Base-by-base conservation (phyloP, 768 basidiomycete species). In the Leucosporidium creatinivorum region DNA sequence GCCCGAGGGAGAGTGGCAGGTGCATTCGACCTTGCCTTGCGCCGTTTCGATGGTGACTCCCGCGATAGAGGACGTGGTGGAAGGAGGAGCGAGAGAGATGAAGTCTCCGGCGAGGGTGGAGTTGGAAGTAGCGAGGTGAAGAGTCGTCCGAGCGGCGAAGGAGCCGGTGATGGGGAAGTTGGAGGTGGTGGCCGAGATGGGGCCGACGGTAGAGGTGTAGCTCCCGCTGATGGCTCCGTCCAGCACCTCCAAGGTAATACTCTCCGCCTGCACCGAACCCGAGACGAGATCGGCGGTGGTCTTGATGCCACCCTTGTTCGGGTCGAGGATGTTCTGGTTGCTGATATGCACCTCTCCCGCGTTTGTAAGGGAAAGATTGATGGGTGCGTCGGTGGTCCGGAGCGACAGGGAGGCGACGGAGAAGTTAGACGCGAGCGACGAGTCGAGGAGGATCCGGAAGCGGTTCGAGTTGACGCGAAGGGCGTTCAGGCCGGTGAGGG, bases 231-330 rank as follows among this genome's bases (percentile, higher is more conserved):
- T 19, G n/a, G 57, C 18, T 4, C 63, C 63, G 57, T 65, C 36
- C 33, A 31, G 57, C 57, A 57, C 58, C 18, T 19, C 19, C 19
- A 65, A 3, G 5, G 58, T 31, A 49, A 58, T 36, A n/a, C 57
- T 57, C 10, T 31, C 33, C 1, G 57, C 21, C 21, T 8, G 9
- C 1, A 7, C 13, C 4, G 48, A 44, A 17, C 63, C 63, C 17
- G 49, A 39, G 26, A 65, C 28, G 58, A 65, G 63, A 44, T 58
- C 57, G 25, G 39, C 58, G 19, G 59, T 51, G 63, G 39, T 51
- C 33, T 44, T 58, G 13, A 65, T 25, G 19, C 30, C 57, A 17
- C 3, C 18, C 63, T 51, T 51, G 57, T 51, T 59, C 49, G 57
- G 28, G 58, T 65, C 49, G 33, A 65, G 48, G 4, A 5, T 7